Percentiles rank a stretch among this genome's conserved stretches.
These are phyloP conservation scores for Penicillium concentricum DNA, from an alignment of 2,329 filamentous ascomycete species.

Conservation along the genomic window DNA sequence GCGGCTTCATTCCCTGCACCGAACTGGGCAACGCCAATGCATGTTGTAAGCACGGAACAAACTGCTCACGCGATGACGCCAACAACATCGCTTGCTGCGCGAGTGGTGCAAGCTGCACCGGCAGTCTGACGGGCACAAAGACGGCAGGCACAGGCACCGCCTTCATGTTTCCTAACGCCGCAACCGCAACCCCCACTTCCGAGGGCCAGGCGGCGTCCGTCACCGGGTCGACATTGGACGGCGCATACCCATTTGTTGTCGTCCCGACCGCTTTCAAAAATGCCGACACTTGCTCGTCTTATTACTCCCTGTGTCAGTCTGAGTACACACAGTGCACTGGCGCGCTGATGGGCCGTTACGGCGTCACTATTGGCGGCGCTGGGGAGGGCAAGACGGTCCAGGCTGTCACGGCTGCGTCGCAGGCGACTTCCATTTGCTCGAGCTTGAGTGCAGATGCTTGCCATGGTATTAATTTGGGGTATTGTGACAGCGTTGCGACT, in stretches of 20 bases:
- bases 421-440: constrained; percentile 46
- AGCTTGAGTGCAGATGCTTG: constrained; percentile 50
- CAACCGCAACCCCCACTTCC: constrained; percentile 31
- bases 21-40: constrained; percentile 53
- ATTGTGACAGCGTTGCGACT: constrained; percentile 39
- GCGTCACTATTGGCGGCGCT: constrained; percentile 51
- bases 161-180: constrained; percentile 38
- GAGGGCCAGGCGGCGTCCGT: constrained; percentile 8
- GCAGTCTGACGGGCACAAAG: constrained; percentile 45
- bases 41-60: constrained; percentile 55
- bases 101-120: constrained; percentile 57
- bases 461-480: constrained; percentile 48
- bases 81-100: constrained; percentile 64
- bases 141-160: constrained; percentile 24
- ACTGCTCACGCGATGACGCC: constrained; percentile 56
- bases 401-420: constrained; percentile 42
- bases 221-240: constrained; percentile 47
- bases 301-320: constrained; percentile 53
- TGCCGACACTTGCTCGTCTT: constrained; percentile 52
- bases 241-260: constrained; percentile 53
- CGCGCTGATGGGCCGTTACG: constrained; percentile 50
- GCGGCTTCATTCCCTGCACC: constrained; percentile 53
- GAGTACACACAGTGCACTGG: constrained; percentile 47
- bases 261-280: constrained; percentile 56
- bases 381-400: constrained; percentile 52